Evolutionary conservation across 257 asterid genomes (phyloP), one percentile per base, ranked within the genome.

Genomic region (Nicotiana paniculata): DNA sequence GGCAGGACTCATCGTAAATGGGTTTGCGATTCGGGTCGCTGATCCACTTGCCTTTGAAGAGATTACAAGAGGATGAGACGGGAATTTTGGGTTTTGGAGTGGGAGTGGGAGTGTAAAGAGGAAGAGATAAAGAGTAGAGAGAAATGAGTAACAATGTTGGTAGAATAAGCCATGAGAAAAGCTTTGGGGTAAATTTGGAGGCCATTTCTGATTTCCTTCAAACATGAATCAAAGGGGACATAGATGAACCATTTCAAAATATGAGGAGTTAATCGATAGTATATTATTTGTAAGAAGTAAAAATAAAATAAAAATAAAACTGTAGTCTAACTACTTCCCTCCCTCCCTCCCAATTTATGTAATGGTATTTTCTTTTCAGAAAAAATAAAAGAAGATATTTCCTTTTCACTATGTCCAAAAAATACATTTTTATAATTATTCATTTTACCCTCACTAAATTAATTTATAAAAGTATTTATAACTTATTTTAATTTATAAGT

Each of bases 1-100:
- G 98, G 90, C 99, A 96, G 84, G 92, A 84, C 66, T 95, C 92
- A 86, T 91, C 94, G 91, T 96, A 94, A 81, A 84, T 75, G 86
- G 97, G 97, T 83, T 84, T 87, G 84, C 94, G 97, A 53, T 43
- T 48, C 24, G 97, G 93, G 83, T 96, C 96, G 46, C 81, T 77
- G 69, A 90, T 81, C 99, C 99, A 96, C 48, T 80, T 85, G 7
- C 99, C 99, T 28, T 79, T 87, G 91, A 92, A 90, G 87, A 92
- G 97, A 82, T 93, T 84, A 87, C 99, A 96, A 0, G 87, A 53
- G 58, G 88, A 35, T n/a, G 84, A 83, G 79, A 77, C 13, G 10
- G 89, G 80, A 62, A 80, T 59, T 13, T 68, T 81, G 69, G 84
- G 84, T 37, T 69, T 32, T 33, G 77, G 33, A 32, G 84, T 57